Base-by-base conservation (phyloP, 352 stramenopile genomes). In the Phytophthora meadii region DNA sequence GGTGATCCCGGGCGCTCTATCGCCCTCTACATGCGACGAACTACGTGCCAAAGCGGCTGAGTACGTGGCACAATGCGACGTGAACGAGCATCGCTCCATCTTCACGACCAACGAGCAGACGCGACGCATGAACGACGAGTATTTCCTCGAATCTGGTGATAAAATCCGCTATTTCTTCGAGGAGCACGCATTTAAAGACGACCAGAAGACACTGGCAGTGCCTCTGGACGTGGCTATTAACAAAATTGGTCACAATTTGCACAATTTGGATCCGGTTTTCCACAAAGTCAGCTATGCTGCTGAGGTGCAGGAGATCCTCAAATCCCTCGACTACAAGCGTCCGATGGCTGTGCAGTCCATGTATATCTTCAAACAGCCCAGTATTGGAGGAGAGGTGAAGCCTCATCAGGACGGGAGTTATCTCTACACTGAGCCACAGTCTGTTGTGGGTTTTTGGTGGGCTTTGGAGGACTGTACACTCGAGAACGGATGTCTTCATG, bases 321-420 rank as follows among this genome's bases (percentile, higher is more conserved):
- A 81, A 52, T 93, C 89, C 22, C 81, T 99, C 22, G 82, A 85
- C 3, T 98, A 96, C 69, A 63, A 80, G 40, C 80, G 95, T 30
- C 95, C 97, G 2, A 81, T 98, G 30, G 81, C 96, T 1, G 94
- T 97, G 50, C 94, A 98, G 69, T 96, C 79, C 49, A 99, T 99
- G 97, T 99, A 98, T 76, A 98, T 99, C 72, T 98, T 98, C 81
- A 99, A 99, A 73, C 91, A 98, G 71, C 88, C 92, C 17, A 82
- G 76, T 32, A 97, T 98, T 53, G 95, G 97, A 32, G 95, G 94
- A 34, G 92, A 97, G 41, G 95, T 99, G 0, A 93, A 89, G 50
- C 81, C 89, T n/a, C 97, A 99, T 82, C 97, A 99, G 77, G 97
- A 99, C 78, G 97, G 92, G 11, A 98, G 92, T 27, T 99, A 98